Evolutionary conservation across 345 rosid genomes (phyloP), one percentile per base, ranked within the genome.

Genomic region (Trapa bicornis): DNA sequence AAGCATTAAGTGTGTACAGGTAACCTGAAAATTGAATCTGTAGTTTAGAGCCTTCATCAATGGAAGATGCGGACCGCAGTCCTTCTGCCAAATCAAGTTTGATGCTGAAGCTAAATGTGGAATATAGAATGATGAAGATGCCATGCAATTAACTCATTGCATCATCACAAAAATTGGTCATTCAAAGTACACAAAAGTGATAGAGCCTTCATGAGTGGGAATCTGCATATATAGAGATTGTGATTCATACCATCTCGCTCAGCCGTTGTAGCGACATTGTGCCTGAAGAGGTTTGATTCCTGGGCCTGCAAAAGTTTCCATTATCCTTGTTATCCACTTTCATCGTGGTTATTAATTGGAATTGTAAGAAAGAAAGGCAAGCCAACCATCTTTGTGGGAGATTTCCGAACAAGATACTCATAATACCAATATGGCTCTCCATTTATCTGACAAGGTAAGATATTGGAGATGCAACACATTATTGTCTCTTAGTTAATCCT

Each of bases 321-420:
- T 41, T 7, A 3, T 17, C 72, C 48, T 41, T 37, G 67, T 72
- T 50, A 80, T 54, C 61, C 65, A 64, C 45, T 43, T 17, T n/a
- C 65, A 39, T 33, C 3, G 1, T 45, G 1, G 35, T 37, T 22
- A 17, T 14, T 37, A 42, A 50, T 5, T 47, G 37, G 36, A 14
- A 47, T 35, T 47, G 68, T 8, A 53, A 47, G 39, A 54, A 35
- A 47, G 50, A 50, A 37, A 71, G 65, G 69, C 72, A 70, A 65
- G 68, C 84, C 72, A 77, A 90, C 97, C 10, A 36, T 72, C 78
- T 77, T 87, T 17, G 91, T 92, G 2, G 96, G 98, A 50, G 96
- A 92, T 77, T 87, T 92, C 74, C 95, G 92, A 64, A 89, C 89
- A 48, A 92, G 87, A 83, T 93, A 93, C 69, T 90, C 97, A 48